Conservation (phyloP, 2,329 filamentous ascomycete species). For the Colletotrichum sojae region DNA sequence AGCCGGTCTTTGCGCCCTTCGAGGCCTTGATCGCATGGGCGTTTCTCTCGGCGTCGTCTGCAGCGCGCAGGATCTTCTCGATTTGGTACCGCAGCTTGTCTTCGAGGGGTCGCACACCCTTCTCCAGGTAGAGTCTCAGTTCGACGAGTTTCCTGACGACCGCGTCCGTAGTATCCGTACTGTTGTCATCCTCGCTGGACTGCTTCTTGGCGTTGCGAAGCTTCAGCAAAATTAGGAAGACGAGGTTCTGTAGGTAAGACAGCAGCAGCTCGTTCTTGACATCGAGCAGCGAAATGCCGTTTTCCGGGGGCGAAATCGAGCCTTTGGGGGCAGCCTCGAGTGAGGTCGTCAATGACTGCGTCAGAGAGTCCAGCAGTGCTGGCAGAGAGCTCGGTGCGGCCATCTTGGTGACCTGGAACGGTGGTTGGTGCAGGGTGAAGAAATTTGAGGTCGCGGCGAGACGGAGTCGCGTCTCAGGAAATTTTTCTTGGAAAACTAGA, state of each 20-base stretch:
- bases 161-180: slow-evolving; percentile 69
- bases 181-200: slow-evolving; percentile 47
- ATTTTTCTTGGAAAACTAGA: slow-evolving; percentile 31
- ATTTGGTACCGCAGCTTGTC: slow-evolving; percentile 94
- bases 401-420: slow-evolving; percentile 55
- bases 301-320: slow-evolving; percentile 79
- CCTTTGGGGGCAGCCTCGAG: slow-evolving; percentile 77
- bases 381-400: slow-evolving; percentile 65
- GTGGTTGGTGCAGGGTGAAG: not conserved
- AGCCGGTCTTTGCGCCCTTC: slow-evolving; percentile 50
- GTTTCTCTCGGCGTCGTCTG: slow-evolving; percentile 77
- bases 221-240: slow-evolving; percentile 88
- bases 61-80: slow-evolving; percentile 91
- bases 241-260: slow-evolving; percentile 94
- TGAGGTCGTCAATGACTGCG: slow-evolving; percentile 72
- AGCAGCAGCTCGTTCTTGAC: slow-evolving; percentile 98
- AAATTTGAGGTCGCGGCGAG: slow-evolving; percentile 7
- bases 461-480: slow-evolving; percentile 20
- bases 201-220: slow-evolving; percentile 70
- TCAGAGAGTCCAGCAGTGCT: slow-evolving; percentile 67
- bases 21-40: slow-evolving; percentile 54
- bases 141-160: slow-evolving; percentile 91
- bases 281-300: slow-evolving; percentile 95
- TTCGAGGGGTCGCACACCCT: slow-evolving; percentile 91
- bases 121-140: slow-evolving; percentile 91